Evolutionary conservation across 345 rosid species (phyloP).

Genomic region (Laguncularia racemosa): DNA sequence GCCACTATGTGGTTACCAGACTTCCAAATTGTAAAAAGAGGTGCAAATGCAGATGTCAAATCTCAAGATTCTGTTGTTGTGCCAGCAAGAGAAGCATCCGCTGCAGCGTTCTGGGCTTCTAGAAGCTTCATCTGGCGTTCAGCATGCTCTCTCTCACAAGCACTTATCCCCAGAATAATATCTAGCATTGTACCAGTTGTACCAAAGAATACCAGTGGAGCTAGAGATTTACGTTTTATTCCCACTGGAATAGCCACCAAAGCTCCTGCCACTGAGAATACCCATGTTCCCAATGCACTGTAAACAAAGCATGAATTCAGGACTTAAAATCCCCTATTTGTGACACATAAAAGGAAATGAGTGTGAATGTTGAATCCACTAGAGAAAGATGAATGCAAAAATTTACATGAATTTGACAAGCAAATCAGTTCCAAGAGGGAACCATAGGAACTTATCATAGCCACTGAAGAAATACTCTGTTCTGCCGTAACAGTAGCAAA

Average conservation of each 20-base stretch:
- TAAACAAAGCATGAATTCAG: conserved; percentile 5
- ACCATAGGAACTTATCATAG: neutral
- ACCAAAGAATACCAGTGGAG: conserved; percentile 89
- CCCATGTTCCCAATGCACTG: conserved; percentile 96
- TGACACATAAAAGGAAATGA: neutral
- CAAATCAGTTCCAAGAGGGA: neutral
- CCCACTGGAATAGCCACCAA: conserved; percentile 90
- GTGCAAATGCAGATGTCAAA: too few species aligned
- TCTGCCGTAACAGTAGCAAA: too few species aligned
- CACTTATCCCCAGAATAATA: conserved; percentile 77
- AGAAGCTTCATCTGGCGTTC: conserved; percentile 80
- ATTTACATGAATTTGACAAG: neutral
- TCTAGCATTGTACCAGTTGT: conserved; percentile 97
- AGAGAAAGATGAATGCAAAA: neutral
- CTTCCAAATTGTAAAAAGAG: too few species aligned
- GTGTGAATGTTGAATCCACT: conserved; percentile 2
- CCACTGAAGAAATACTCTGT: too few species aligned
- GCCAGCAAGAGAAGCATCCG: conserved; percentile 16
- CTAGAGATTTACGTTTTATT: conserved; percentile 78
- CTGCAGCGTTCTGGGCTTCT: conserved; percentile 49
- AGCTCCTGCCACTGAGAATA: conserved; percentile 81
- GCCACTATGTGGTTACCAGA: too few species aligned
- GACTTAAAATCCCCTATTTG: neutral
- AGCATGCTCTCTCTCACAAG: conserved; percentile 96
- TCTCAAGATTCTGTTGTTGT: conserved; percentile 18